These are phyloP conservation scores for Globisporangium perplexum DNA, from an alignment of 352 stramenopile genomes.

Conservation along the genomic window DNA sequence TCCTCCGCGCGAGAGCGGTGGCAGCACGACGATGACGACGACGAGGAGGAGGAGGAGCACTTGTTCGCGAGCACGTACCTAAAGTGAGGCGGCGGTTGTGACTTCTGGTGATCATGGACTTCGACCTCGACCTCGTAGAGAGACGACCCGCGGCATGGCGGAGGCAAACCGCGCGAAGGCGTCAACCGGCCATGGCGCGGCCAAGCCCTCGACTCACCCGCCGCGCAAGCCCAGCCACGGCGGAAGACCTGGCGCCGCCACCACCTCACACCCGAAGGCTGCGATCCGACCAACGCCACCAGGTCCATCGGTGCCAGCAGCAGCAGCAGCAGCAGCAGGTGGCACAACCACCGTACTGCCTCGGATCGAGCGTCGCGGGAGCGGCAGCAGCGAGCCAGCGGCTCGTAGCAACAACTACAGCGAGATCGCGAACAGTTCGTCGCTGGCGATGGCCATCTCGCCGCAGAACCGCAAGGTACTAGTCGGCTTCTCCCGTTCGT, in stretches of 20 bases:
- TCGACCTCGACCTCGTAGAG: too few species aligned
- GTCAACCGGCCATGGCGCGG: background rate
- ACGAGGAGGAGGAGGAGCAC: too few species aligned
- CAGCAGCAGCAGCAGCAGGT: too few species aligned
- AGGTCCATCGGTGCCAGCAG: background rate
- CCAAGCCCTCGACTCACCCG: background rate
- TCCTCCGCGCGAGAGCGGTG: slow-evolving; percentile 8
- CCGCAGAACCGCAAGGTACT: slow-evolving; percentile 21
- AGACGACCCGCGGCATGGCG: too few species aligned
- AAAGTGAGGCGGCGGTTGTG: too few species aligned
- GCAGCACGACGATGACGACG: too few species aligned
- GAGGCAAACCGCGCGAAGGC: slow-evolving; percentile 1
- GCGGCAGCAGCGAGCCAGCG: background rate
- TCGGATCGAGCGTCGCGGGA: slow-evolving; percentile 22
- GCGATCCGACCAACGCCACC: slow-evolving; percentile 21
- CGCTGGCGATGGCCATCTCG: slow-evolving; percentile 19
- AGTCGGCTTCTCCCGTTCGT: background rate
- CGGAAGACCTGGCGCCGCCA: background rate
- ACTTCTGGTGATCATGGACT: too few species aligned
- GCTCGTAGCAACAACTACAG: slow-evolving; percentile 8
- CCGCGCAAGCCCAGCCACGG: slow-evolving; percentile 12
- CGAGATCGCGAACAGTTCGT: slow-evolving; percentile 10
- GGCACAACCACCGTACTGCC: slow-evolving; percentile 27
- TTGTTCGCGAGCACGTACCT: too few species aligned
- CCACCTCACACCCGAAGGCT: slow-evolving; percentile 1